Percentiles rank a stretch among this genome's conserved stretches.
phyloP scores from a whole-genome alignment of 768 basidiomycete species.

The Phaffia australis region DNA sequence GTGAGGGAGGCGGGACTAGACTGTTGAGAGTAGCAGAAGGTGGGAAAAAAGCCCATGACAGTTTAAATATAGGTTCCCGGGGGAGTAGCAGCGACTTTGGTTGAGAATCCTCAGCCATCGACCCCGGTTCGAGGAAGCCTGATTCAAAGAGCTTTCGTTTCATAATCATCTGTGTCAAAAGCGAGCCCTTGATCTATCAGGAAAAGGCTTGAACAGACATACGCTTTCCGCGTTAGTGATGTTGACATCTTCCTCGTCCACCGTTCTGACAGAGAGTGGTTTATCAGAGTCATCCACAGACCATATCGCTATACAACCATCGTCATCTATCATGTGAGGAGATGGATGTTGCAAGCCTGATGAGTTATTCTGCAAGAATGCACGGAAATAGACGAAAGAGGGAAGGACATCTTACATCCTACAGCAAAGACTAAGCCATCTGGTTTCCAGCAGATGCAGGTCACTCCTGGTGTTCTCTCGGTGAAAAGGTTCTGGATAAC shows the following conservation, averaged over 20 bases:
- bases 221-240: constrained; percentile 39
- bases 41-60: constrained; percentile 70
- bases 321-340: constrained; percentile 44
- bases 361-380: background rate
- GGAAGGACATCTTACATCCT: constrained; percentile 39
- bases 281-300: constrained; percentile 64
- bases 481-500: constrained; percentile 46
- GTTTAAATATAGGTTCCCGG: constrained; percentile 72
- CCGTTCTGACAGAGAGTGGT: constrained; percentile 62
- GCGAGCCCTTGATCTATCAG: background rate
- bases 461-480: constrained; percentile 59
- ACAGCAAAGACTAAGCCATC: constrained; percentile 60
- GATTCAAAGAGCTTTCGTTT: constrained; percentile 35
- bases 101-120: no score
- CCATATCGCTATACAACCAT: constrained; percentile 77
- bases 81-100: constrained; percentile 25
- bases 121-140: constrained; percentile 32
- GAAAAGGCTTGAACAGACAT: background rate
- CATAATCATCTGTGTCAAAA: background rate
- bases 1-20: constrained; percentile 37
- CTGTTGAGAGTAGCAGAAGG: constrained; percentile 41
- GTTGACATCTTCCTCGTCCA: constrained; percentile 43
- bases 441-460: constrained; percentile 62
- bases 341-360: background rate
- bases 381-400: background rate